Base-by-base conservation (phyloP, 2,329 filamentous ascomycete species). In the Aspergillus phoenicis region DNA sequence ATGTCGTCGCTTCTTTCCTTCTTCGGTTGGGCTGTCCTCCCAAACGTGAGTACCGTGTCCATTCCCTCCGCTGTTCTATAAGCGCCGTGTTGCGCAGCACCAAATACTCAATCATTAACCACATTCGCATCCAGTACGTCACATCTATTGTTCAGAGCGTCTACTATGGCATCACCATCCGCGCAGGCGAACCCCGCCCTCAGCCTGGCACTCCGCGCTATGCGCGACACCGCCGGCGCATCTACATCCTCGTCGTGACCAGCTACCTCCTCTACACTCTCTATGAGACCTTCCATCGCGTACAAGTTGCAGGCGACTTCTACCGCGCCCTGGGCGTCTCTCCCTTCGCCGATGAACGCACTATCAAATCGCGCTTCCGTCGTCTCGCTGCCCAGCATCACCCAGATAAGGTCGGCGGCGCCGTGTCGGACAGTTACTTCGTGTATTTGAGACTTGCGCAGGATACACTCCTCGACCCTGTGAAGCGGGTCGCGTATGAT, bases 191-290 rank as follows among this genome's bases (percentile, higher is more conserved):
- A 64, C 90, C 91, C 13, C 91, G 90, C 62, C 94, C 90, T 1
- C 85, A 79, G 60, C 79, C 67, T 86, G 90, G 38, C 86, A 91
- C 75, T 82, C 83, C 87, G 2, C 87, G 87, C 66, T 91, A 86
- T 75, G 82, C 84, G 64, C 83, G 84, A 60, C 91, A 98, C 80
- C 89, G 92, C 62, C 90, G 90, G 60, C 86, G 87, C 69, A 94
- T 97, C 74, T 88, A 95, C 75, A 89, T 94, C 72, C 81, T 89
- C 68, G 91, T 98, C 70, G 89, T 98, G 54, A 82, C 89, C 52
- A 80, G 86, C 62, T 99, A 98, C 80, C 90, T 98, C 39, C 79
- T 89, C 66, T 97, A 97, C 82, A 97, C 93, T 51, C 87, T 98
- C 70, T 95, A 93, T 80, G 94, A 98, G 79, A 90, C 92, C 70